Percentiles rank a stretch among this genome's conserved stretches.
phyloP scores from a whole-genome alignment of 352 stramenopile species.

The Thalassiosira exigua region DNA sequence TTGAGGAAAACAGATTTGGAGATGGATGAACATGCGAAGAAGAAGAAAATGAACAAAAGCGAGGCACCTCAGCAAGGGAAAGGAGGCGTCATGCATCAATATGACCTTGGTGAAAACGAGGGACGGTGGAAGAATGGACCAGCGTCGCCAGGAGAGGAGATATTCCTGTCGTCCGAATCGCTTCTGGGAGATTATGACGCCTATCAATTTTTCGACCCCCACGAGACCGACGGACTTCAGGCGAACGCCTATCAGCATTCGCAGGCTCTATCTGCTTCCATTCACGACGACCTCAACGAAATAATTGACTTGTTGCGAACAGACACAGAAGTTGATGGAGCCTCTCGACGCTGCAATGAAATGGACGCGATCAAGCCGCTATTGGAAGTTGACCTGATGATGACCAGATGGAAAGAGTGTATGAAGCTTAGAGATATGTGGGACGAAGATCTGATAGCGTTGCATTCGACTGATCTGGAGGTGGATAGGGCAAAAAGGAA shows the following conservation, averaged over 20 bases:
- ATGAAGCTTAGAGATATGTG: conserved; percentile 28
- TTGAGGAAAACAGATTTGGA: conserved; percentile 50
- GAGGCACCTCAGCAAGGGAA: not conserved
- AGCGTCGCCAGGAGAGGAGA: too few species aligned
- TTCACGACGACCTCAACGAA: conserved; percentile 49
- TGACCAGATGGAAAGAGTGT: conserved; percentile 36
- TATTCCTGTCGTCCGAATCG: conserved; percentile 24
- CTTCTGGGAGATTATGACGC: conserved; percentile 16
- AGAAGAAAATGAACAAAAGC: conserved; percentile 25
- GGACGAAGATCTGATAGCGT: conserved; percentile 35
- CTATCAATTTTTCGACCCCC: conserved; percentile 49
- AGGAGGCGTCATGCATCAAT: conserved; percentile 19
- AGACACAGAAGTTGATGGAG: conserved; percentile 54
- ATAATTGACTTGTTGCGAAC: conserved; percentile 50
- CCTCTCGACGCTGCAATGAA: conserved; percentile 28
- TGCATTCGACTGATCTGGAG: conserved; percentile 57
- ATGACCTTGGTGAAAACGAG: conserved; percentile 25
- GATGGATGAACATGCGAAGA: conserved; percentile 34
- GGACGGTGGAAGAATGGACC: conserved; percentile 8
- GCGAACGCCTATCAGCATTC: conserved; percentile 35
- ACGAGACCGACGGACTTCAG: conserved; percentile 29
- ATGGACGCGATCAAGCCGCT: conserved; percentile 43
- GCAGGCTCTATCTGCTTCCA: conserved; percentile 25
- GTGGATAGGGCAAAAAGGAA: conserved; percentile 37
- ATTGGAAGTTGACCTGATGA: conserved; percentile 36